phyloP scores from a whole-genome alignment of 73 alveolate genomes.

The Stentor roeselii region DNA sequence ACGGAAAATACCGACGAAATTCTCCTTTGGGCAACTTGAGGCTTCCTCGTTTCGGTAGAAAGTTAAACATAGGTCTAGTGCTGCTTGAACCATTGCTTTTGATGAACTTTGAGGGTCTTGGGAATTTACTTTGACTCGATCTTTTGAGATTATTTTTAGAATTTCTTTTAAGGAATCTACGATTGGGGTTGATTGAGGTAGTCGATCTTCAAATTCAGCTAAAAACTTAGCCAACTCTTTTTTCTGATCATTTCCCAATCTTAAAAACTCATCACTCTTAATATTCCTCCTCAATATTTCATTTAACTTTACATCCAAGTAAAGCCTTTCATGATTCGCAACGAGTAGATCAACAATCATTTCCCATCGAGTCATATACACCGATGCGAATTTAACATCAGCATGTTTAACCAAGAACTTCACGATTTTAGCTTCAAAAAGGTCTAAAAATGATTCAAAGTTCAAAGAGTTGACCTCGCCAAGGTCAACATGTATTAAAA shows the following conservation, averaged over 20 bases:
- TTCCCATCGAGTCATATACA: conserved; percentile 23
- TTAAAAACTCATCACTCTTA: conserved; percentile 3
- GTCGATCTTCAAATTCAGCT: neutral
- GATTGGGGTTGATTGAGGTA: neutral
- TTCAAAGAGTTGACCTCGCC: conserved; percentile 15
- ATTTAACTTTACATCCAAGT: conserved; percentile 37
- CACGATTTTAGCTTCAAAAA: conserved; percentile 39
- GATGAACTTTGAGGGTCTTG: too few relatives aligned
- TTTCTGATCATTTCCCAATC: neutral
- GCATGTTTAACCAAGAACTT: conserved; percentile 19
- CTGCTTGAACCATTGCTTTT: neutral
- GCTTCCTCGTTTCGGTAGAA: neutral
- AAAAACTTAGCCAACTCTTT: neutral
- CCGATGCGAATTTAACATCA: conserved; percentile 8
- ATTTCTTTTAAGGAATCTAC: neutral
- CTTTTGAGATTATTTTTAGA: neutral
- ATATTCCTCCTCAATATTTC: conserved; percentile 27
- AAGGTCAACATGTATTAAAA: conserved; percentile 26
- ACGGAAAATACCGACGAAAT: neutral
- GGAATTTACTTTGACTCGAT: too few relatives aligned
- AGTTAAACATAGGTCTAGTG: neutral
- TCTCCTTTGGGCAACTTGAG: neutral
- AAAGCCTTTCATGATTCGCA: conserved; percentile 37
- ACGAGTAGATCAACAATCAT: conserved; percentile 29
- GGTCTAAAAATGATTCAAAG: conserved; percentile 47